Base-by-base conservation (phyloP, 192 early-diverging fungal species). In the Linderina pennispora region DNA sequence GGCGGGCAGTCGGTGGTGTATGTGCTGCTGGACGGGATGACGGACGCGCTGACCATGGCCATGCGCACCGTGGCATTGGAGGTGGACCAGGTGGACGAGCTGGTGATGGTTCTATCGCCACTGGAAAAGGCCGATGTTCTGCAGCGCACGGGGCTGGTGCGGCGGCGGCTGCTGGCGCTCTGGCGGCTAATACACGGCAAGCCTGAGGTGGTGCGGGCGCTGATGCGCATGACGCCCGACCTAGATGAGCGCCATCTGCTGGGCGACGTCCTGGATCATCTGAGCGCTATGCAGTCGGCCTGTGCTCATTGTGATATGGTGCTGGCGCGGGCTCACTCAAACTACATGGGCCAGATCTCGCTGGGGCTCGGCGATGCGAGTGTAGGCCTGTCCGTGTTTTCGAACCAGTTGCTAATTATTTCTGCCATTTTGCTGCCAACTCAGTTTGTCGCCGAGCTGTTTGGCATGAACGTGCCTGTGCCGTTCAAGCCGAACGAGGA, bases 281-380 rank as follows among this genome's bases (percentile, higher is more conserved):
- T 91, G 20, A 67, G 80, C 17, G 87, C 82, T 4, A 81, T 92
- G 76, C 44, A 77, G 1, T 77, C 79, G 37, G 75, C 80, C 43
- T 58, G 86, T 10, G 62, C 58, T 6, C 87, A 90, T 47, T 87
- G 82, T 48, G 89, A 94, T 43, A 62, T 76, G 45, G 87, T 82
- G 15, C 63, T 94, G 14, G 62, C 80, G 3, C 50, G 89, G 10
- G 74, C 85, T 0, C 88, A 94, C 51, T 74, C 80, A 8, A 91
- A 92, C 48, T 89, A 90, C 44, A 65, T 91, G 40, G 90, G 88
- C 15, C 84, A 83, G 55, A 79, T 91, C 47, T 78, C 78, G 9
- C 78, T 93, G 16, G 85, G 84, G 33, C 65, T 87, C 49, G 77
- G 77, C 8, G 61, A 73, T 22, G 66, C 74, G 13, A 69, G 55